phyloP scores from a whole-genome alignment of 192 early-diverging fungal genomes.

The Coemansia sp. region DNA sequence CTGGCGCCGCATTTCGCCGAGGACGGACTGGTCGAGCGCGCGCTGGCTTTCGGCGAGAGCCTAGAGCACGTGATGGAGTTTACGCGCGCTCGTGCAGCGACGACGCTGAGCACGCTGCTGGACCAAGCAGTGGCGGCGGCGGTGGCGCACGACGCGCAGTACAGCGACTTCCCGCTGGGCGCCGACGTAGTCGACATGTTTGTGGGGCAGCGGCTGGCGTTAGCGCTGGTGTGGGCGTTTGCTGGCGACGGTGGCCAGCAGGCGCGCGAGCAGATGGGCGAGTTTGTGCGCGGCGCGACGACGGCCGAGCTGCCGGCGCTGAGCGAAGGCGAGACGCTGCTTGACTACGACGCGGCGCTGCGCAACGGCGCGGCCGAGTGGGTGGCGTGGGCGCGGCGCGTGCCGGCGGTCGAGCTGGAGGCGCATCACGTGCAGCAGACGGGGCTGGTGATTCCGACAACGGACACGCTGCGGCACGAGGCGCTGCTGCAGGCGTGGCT shows the following conservation, averaged over 20 bases:
- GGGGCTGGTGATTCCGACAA: conserved; percentile 95
- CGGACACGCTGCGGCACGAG: conserved; percentile 98
- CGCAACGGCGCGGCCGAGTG: conserved; percentile 71
- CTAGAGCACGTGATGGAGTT: conserved; percentile 99
- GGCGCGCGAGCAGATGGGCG: conserved; percentile 68
- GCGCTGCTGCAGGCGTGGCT: conserved; percentile 94
- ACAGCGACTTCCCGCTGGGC: conserved; percentile 92
- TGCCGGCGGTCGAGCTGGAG: conserved; percentile 94
- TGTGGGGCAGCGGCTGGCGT: conserved; percentile 76
- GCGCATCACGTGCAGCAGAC: conserved; percentile 85
- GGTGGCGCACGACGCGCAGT: conserved; percentile 86
- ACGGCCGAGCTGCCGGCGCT: conserved; percentile 72
- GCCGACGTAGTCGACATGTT: conserved; percentile 74
- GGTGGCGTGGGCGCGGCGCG: conserved; percentile 84
- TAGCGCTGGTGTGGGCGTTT: conserved; percentile 92
- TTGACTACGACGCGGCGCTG: conserved; percentile 89
- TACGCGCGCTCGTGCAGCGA: conserved; percentile 76
- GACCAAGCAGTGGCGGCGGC: conserved; percentile 83
- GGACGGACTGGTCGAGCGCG: conserved; percentile 72
- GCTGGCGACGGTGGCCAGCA: conserved; percentile 85
- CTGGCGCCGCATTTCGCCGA: conserved; percentile 68
- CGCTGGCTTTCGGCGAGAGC: conserved; percentile 63
- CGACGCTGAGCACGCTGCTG: conserved; percentile 86
- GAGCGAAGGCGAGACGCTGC: conserved; percentile 55
- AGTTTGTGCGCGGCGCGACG: conserved; percentile 73